Base-by-base conservation (phyloP, 495 filamentous ascomycete species). In the Talaromyces wortmannii region DNA sequence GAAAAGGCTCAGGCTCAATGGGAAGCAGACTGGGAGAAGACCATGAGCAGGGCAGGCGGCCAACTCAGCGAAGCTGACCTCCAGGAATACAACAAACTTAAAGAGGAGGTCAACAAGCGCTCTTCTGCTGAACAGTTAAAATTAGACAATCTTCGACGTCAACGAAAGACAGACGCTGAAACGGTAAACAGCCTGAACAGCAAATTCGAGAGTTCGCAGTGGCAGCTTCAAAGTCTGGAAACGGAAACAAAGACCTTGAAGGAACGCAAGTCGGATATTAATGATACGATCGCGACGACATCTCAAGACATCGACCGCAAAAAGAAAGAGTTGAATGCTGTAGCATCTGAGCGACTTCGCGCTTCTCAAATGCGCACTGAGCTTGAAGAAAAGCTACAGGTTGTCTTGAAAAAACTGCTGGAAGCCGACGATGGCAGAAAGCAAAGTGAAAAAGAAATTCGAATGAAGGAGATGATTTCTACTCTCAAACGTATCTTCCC, bases 1-100 rank as follows among this genome's bases (percentile, higher is more conserved):
- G 84, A 95, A 68, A 97, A 95, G 65, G 91, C 91, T 0, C 90
- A 95, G 66, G 80, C 85, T 48, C 85, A 89, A 58, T 97, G 94
- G 79, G 91, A 96, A 67, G 80, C 81, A 10, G 87, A 97, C 57
- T 94, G 89, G 82, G 79, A 83, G 53, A 89, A 92, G 63, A 79
- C 82, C 6, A 79, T 90, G 55, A 91, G 88, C 74, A 88, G 91
- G 61, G 83, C 91, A 61, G 94, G 94, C 51, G 86, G 84, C 53
- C 89, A 92, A 60, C 73, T 97, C 45, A 92, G 84, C 63, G 88
- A 92, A 58, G 79, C 80, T 8, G 94, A 99, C 67, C 78, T 91
- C 49, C 90, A 92, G 61, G 89, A 96, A 67, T 97, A 97, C 72
- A 90, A 89, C 58, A 82, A 82, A 40, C 83, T 97, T 36, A 86